Evolutionary conservation across 768 basidiomycete species (phyloP).

Genomic region (Lactifluus subvellereus): DNA sequence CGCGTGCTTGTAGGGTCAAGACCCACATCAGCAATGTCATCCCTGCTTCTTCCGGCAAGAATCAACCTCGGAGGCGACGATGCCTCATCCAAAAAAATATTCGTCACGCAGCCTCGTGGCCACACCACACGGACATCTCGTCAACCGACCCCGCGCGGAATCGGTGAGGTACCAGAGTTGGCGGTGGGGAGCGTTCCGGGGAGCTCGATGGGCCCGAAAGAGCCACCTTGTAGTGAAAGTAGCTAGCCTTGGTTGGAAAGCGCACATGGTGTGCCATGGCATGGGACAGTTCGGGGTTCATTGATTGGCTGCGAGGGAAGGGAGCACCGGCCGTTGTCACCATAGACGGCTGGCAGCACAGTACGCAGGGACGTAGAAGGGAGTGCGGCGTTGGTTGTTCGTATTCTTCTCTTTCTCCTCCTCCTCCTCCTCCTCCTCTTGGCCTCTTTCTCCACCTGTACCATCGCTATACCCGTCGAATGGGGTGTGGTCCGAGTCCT

Average conservation of each 20-base stretch:
- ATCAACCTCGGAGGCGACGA: constrained; percentile 3
- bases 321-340: constrained; percentile 75
- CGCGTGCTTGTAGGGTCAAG: constrained; percentile 29
- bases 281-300: constrained; percentile 38
- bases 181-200: not conserved
- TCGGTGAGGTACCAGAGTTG: not conserved
- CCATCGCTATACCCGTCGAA: not conserved
- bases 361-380: constrained; percentile 32
- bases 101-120: not conserved
- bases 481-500: constrained; percentile 25
- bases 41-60: not conserved
- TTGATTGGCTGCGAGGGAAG: constrained; percentile 63
- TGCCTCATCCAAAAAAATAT: not conserved
- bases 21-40: not conserved
- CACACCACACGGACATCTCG: not conserved
- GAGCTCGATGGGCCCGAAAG: constrained; percentile 9
- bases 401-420: not conserved
- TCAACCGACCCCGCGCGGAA: constrained; percentile 4
- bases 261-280: constrained; percentile 35
- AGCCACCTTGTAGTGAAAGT: constrained; percentile 12
- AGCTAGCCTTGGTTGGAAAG: constrained; percentile 29
- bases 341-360: constrained; percentile 38
- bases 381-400: constrained; percentile 24
- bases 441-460: constrained; percentile 23
- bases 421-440: constrained; percentile 14